These are phyloP conservation scores for Ceratocystis colombiana DNA, from an alignment of 2,329 filamentous ascomycete genomes.

Conservation along the genomic window DNA sequence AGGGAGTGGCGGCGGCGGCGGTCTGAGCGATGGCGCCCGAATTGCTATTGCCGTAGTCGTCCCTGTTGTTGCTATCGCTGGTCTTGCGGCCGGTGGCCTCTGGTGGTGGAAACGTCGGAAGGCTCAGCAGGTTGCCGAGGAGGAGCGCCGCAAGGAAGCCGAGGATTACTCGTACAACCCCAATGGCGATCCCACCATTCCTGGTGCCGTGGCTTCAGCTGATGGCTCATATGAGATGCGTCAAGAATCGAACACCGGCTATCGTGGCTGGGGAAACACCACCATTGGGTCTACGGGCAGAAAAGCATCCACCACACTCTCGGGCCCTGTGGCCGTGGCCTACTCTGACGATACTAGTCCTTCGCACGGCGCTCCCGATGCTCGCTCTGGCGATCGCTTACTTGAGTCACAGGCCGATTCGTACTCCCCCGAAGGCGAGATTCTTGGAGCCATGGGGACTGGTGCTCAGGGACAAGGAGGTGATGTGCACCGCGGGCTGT, in stretches of 20 bases:
- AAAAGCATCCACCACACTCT: slow-evolving; percentile 83
- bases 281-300: slow-evolving; percentile 52
- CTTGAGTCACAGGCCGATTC: slow-evolving; percentile 38
- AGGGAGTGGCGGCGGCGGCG: slow-evolving; percentile 31
- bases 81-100: slow-evolving; percentile 65
- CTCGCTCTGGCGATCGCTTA: slow-evolving; percentile 58
- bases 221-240: slow-evolving; percentile 61
- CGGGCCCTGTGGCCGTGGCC: slow-evolving; percentile 55
- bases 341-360: slow-evolving; percentile 57
- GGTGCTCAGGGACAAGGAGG: slow-evolving; percentile 36
- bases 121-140: slow-evolving; percentile 71
- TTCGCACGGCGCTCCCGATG: slow-evolving; percentile 59
- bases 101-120: slow-evolving; percentile 86
- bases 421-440: slow-evolving; percentile 62
- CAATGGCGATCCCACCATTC: slow-evolving; percentile 81
- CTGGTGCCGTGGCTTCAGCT: slow-evolving; percentile 37
- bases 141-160: slow-evolving; percentile 86
- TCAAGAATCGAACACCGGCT: slow-evolving; percentile 66
- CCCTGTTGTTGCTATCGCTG: slow-evolving; percentile 76
- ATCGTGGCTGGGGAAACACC: slow-evolving; percentile 88
- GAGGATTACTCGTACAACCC: slow-evolving; percentile 97
- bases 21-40: slow-evolving; percentile 53
- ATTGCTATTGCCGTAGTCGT: slow-evolving; percentile 92
- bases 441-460: slow-evolving; percentile 72
- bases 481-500: slow-evolving; percentile 78